Percentiles rank a stretch among this genome's conserved stretches.
phyloP scores from a whole-genome alignment of 805 yeast genomes.

The Suhomyces sp. region DNA sequence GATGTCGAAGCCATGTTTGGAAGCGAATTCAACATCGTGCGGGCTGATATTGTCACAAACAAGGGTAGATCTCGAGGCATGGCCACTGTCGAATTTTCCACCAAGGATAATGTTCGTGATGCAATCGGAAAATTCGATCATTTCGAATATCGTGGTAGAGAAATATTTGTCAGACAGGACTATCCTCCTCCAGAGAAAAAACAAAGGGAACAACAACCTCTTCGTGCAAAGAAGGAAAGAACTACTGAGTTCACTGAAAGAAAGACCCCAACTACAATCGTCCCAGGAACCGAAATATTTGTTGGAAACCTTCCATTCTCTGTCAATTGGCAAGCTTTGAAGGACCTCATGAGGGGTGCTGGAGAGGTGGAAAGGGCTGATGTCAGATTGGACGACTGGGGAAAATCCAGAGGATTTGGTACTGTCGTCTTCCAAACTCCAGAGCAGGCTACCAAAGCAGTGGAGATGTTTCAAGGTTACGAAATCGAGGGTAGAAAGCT shows the following conservation, averaged over 20 bases:
- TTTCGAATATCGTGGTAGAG: conserved; percentile 65
- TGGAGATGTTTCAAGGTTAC: conserved; percentile 65
- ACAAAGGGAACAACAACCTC: conserved; percentile 20
- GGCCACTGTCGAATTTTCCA: conserved; percentile 85
- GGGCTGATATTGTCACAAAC: conserved; percentile 79
- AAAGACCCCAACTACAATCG: conserved; percentile 19
- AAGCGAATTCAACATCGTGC: conserved; percentile 50
- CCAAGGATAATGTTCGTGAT: conserved; percentile 59
- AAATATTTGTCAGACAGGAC: conserved; percentile 86
- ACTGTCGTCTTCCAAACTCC: conserved; percentile 66
- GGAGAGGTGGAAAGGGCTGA: conserved; percentile 86
- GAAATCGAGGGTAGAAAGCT: conserved; percentile 73
- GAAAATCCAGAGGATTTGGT: conserved; percentile 85
- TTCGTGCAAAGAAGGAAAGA: conserved; percentile 18
- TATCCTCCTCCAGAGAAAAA: conserved; percentile 70
- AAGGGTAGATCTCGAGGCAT: conserved; percentile 84
- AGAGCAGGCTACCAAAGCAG: conserved; percentile 72
- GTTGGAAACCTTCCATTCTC: conserved; percentile 82
- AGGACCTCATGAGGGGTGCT: conserved; percentile 75
- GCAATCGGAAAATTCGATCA: conserved; percentile 75
- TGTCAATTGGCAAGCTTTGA: conserved; percentile 79
- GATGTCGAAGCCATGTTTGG: conserved; percentile 61
- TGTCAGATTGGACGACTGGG: conserved; percentile 60
- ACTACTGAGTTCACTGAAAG: conserved; percentile 15
- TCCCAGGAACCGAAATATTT: conserved; percentile 59